A percentile compares a stretch with the other conserved stretches of the same genome.
phyloP scores from a whole-genome alignment of 495 filamentous ascomycete genomes.

The Podospora anserina region DNA sequence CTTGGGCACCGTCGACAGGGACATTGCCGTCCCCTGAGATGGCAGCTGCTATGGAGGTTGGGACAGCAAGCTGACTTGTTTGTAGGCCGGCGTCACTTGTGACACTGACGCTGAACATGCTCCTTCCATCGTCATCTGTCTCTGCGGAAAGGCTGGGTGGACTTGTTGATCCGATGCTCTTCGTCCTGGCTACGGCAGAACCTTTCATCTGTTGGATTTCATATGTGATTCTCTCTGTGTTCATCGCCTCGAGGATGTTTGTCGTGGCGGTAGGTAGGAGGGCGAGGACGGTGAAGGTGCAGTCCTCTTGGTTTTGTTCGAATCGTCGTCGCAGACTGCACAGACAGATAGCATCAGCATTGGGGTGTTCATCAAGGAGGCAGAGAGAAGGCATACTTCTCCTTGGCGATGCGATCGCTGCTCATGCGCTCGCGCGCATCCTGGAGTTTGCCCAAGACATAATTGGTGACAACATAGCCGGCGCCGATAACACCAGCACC shows the following conservation, averaged over 20 bases:
- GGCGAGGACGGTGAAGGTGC: slow-evolving; percentile 96
- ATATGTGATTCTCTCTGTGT: slow-evolving; percentile 83
- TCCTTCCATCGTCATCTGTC: slow-evolving; percentile 76
- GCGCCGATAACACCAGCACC: slow-evolving; percentile 81
- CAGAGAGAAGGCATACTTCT: slow-evolving; percentile 65
- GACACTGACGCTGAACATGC: slow-evolving; percentile 60
- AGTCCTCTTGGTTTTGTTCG: slow-evolving; percentile 98
- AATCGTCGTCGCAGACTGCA: slow-evolving; percentile 85
- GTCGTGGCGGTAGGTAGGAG: slow-evolving; percentile 86
- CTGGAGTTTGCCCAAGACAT: slow-evolving; percentile 83
- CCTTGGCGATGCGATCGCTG: slow-evolving; percentile 87
- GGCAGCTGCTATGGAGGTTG: slow-evolving; percentile 34
- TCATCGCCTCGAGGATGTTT: slow-evolving; percentile 80
- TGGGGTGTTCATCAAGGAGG: neutral
- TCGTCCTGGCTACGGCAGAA: slow-evolving; percentile 59
- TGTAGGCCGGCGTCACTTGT: slow-evolving; percentile 77
- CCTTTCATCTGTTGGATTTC: slow-evolving; percentile 94
- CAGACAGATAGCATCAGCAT: neutral
- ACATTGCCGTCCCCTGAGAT: slow-evolving; percentile 8
- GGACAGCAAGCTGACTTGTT: slow-evolving; percentile 67
- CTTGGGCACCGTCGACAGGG: slow-evolving; percentile 40
- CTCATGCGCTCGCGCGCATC: slow-evolving; percentile 94
- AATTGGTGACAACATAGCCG: slow-evolving; percentile 89
- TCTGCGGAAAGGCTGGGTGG: slow-evolving; percentile 65
- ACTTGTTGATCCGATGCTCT: slow-evolving; percentile 57